Evolutionary conservation across 2,329 filamentous ascomycete species (phyloP).

Genomic region (Malbranchea cinnamomea): DNA sequence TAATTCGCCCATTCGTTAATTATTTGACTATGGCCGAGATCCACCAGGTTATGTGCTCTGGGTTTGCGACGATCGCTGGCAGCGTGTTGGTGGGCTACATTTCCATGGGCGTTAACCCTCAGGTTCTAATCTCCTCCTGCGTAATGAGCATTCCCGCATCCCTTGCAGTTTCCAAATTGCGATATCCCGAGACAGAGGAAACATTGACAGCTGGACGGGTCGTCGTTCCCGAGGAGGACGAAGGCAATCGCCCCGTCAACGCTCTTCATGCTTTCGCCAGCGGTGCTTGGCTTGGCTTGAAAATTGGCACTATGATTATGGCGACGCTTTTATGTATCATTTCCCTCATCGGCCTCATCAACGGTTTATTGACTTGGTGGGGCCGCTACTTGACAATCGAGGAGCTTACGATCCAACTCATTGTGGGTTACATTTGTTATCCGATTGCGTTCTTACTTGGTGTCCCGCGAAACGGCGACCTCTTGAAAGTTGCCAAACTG

Average conservation of each 20-base stretch:
- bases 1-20: slow-evolving; percentile 74
- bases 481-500: slow-evolving; percentile 60
- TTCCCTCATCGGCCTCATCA: slow-evolving; percentile 56
- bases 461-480: slow-evolving; percentile 48
- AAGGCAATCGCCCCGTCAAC: slow-evolving; percentile 53
- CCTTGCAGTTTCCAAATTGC: slow-evolving; percentile 74
- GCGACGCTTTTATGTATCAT: slow-evolving; percentile 72
- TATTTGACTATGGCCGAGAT: slow-evolving; percentile 77
- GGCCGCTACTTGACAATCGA: slow-evolving; percentile 62
- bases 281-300: slow-evolving; percentile 72
- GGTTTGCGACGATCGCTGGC: slow-evolving; percentile 84
- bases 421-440: slow-evolving; percentile 64
- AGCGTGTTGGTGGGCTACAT: slow-evolving; percentile 80
- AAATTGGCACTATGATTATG: slow-evolving; percentile 72
- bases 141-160: slow-evolving; percentile 94
- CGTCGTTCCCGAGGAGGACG: slow-evolving; percentile 64
- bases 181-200: slow-evolving; percentile 78
- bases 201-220: slow-evolving; percentile 69
- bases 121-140: slow-evolving; percentile 77
- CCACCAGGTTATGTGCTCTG: slow-evolving; percentile 84
- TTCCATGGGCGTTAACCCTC: slow-evolving; percentile 62
- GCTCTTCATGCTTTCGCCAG: slow-evolving; percentile 72
- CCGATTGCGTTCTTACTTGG: slow-evolving; percentile 70
- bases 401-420: slow-evolving; percentile 55
- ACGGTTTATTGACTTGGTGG: slow-evolving; percentile 73